Evolutionary conservation across 2,329 filamentous ascomycete genomes (phyloP).

Genomic region (Cladosporium austrohemisphaericum): DNA sequence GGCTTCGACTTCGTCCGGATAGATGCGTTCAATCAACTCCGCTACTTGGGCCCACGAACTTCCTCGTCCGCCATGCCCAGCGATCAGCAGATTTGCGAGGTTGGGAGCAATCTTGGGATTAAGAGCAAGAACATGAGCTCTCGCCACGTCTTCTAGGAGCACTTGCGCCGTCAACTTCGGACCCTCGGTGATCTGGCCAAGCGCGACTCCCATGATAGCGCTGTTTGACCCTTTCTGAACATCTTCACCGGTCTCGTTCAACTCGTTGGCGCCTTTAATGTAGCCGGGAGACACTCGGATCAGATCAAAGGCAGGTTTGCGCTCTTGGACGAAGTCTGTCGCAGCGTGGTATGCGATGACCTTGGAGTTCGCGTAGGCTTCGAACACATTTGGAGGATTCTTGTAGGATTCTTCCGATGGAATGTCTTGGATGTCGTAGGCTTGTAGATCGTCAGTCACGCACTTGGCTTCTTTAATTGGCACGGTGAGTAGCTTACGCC

Average conservation of each 20-base stretch:
- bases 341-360: slow-evolving; percentile 16
- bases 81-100: background rate
- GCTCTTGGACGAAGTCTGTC: slow-evolving; percentile 16
- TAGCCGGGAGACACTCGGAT: slow-evolving; percentile 22
- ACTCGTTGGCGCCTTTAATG: slow-evolving; percentile 24
- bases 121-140: slow-evolving; percentile 27
- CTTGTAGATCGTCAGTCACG: background rate
- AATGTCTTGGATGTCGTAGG: background rate
- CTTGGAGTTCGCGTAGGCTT: slow-evolving; percentile 20
- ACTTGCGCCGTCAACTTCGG: slow-evolving; percentile 5
- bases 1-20: slow-evolving; percentile 17
- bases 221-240: slow-evolving; percentile 19
- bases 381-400: background rate
- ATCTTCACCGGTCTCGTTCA: slow-evolving; percentile 19
- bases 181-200: slow-evolving; percentile 20
- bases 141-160: slow-evolving; percentile 28
- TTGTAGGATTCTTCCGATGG: background rate
- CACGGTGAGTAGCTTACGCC: background rate
- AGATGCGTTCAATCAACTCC: slow-evolving; percentile 9
- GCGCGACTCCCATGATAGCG: slow-evolving; percentile 12
- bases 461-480: background rate
- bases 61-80: background rate
- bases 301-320: slow-evolving; percentile 21
- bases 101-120: slow-evolving; percentile 5
- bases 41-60: slow-evolving; percentile 14